These are phyloP conservation scores for Globisporangium cystogenes DNA, from an alignment of 352 stramenopile genomes.

Conservation along the genomic window DNA sequence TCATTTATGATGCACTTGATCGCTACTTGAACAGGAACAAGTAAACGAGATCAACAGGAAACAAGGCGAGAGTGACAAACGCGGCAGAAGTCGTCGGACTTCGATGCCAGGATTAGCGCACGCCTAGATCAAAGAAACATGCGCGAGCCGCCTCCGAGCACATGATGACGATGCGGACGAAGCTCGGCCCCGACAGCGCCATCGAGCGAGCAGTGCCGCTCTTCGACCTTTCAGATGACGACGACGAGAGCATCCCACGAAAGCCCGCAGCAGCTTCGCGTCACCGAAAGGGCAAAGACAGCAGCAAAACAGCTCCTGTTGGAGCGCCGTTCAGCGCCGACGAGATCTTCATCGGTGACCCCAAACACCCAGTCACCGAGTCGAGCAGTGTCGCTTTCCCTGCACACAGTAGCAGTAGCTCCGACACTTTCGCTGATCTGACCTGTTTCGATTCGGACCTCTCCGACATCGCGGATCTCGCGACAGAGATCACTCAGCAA, in stretches of 20 bases:
- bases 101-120: neutral
- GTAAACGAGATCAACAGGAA: too few relatives aligned
- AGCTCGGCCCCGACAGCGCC: slow-evolving; percentile 16
- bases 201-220: slow-evolving; percentile 26
- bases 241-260: neutral
- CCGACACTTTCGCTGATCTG: neutral
- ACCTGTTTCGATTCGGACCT: slow-evolving; percentile 7
- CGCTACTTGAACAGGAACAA: too few relatives aligned
- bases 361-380: neutral
- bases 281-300: slow-evolving; percentile 12
- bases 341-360: slow-evolving; percentile 2
- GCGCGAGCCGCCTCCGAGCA: neutral
- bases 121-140: neutral
- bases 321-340: slow-evolving; percentile 5
- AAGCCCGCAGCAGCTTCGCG: slow-evolving; percentile 1
- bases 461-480: slow-evolving; percentile 6
- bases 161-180: slow-evolving; percentile 9
- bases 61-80: too few relatives aligned
- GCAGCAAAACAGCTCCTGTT: neutral
- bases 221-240: slow-evolving; percentile 26
- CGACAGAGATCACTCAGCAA: slow-evolving; percentile 6
- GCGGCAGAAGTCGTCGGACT: too few relatives aligned
- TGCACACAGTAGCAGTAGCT: neutral
- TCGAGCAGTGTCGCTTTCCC: neutral
- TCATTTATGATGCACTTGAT: too few relatives aligned